Base-by-base conservation (phyloP, 2,329 filamentous ascomycete genomes). In the Diaporthe vaccinii region DNA sequence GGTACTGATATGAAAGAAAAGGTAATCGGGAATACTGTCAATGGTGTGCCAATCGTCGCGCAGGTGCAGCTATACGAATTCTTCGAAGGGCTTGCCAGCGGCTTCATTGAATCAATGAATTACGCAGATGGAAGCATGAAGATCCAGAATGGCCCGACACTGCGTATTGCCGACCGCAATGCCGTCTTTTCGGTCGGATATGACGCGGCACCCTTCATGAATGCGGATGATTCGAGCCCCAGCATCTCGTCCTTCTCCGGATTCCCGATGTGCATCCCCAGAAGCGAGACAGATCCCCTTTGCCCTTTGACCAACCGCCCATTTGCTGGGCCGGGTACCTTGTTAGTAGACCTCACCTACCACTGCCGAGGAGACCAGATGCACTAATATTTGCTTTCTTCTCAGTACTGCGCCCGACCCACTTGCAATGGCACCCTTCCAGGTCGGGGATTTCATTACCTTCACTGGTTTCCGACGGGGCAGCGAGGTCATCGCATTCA, bases 231-330 rank as follows among this genome's bases (percentile, higher is more conserved):
- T 72, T 81, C 85, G 74, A 89, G 84, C 75, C 87, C 87, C 0
- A 86, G 84, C 68, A 83, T 89, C 72, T 84, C 83, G 2, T 84
- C 86, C 2, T 89, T 87, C 79, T 86, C 85, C 17, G 87, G 87
- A 0, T 89, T 88, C 69, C 87, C 87, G 2, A 89, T 89, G 87
- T 89, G 87, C 74, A 85, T 89, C 25, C 87, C 86, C 0, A 82
- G 87, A 22, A 84, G 84, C 31, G 74, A 80, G 34, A 81, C 81
- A 1, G 84, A 85, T 39, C 81, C 83, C 0, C 77, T 83, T 2
- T 85, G 83, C 65, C 83, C 83, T 5, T 44, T 81, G 7, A 80
- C 78, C 34, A 84, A 85, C 72, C 79, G 84, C 1, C 83, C 83
- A 0, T 81, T 82, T 58, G 72, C 79, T 2, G 81, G 82, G 1